phyloP scores from a whole-genome alignment of 306 rosid genomes.

The Lotus japonicus region DNA sequence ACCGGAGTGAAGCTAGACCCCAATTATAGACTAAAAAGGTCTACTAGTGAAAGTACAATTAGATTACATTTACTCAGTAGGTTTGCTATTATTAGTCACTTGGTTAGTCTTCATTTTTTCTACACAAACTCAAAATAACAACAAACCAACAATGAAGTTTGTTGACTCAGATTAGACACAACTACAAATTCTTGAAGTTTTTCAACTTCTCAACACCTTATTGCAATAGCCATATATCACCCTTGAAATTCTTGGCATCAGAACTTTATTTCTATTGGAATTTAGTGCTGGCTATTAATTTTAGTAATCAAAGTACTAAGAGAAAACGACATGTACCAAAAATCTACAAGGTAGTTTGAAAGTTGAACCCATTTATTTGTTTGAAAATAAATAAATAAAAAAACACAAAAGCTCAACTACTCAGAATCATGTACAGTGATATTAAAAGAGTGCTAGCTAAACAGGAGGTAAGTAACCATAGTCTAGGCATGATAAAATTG shows the following conservation, averaged over 20 bases:
- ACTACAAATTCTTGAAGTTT: background rate
- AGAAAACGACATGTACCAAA: conserved; percentile 3
- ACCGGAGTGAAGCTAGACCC: too few species aligned
- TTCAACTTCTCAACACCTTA: conserved; percentile 6
- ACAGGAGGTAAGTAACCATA: conserved; percentile 44
- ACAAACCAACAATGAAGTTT: conserved; percentile 7
- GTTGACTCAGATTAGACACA: conserved; percentile 16
- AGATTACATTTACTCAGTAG: background rate
- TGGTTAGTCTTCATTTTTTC: too few species aligned
- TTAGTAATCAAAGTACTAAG: background rate
- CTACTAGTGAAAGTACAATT: background rate
- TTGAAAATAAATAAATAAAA: too few species aligned
- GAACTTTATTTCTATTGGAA: background rate
- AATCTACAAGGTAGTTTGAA: background rate
- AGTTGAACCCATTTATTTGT: conserved; percentile 6
- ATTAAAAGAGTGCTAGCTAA: conserved; percentile 4
- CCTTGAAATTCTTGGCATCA: background rate
- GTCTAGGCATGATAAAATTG: conserved; percentile 35
- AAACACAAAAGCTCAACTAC: background rate
- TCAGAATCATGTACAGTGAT: background rate
- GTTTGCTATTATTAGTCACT: background rate
- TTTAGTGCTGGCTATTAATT: conserved; percentile 11
- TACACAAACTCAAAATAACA: background rate
- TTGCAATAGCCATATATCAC: background rate
- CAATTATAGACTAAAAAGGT: background rate